Conservation (phyloP, 2,329 filamentous ascomycete genomes). For the Ascochyta lentis region DNA sequence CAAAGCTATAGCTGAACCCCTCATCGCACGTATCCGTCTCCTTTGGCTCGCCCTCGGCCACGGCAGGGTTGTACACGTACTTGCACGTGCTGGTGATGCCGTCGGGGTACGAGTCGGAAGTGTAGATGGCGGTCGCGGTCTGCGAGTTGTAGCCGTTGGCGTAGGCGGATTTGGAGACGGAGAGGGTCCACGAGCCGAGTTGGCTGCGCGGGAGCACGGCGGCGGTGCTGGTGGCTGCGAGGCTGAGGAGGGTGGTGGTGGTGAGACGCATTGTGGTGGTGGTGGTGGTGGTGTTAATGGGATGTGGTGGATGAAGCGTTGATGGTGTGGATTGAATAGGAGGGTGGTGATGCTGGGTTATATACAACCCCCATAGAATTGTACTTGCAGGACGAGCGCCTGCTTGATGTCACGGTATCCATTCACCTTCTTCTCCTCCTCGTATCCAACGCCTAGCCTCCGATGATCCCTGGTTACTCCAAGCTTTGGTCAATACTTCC, state of each 20-base stretch:
- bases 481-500: too few species aligned
- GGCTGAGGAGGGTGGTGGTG: slow-evolving; percentile 1
- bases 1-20: slow-evolving; percentile 10
- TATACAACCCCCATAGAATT: not conserved
- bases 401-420: not conserved
- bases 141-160: slow-evolving; percentile 14
- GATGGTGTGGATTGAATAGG: not conserved
- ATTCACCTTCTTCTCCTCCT: not conserved
- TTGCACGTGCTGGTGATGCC: slow-evolving; percentile 7
- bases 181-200: slow-evolving; percentile 12
- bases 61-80: not conserved
- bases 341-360: not conserved
- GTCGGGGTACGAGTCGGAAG: slow-evolving; percentile 7
- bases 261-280: slow-evolving; percentile 13
- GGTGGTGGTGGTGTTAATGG: not conserved
- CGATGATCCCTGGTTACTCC: not conserved
- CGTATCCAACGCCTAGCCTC: not conserved
- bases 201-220: slow-evolving; percentile 9
- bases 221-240: slow-evolving; percentile 7
- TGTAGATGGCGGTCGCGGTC: slow-evolving; percentile 14
- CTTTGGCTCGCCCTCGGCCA: not conserved
- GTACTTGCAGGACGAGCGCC: not conserved
- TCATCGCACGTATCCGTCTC: slow-evolving; percentile 4
- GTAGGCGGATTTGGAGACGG: not conserved
- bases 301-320: not conserved